A percentile compares a stretch with the other conserved stretches of the same genome.
phyloP scores from a whole-genome alignment of 192 early-diverging fungal species.

The Podila verticillata region DNA sequence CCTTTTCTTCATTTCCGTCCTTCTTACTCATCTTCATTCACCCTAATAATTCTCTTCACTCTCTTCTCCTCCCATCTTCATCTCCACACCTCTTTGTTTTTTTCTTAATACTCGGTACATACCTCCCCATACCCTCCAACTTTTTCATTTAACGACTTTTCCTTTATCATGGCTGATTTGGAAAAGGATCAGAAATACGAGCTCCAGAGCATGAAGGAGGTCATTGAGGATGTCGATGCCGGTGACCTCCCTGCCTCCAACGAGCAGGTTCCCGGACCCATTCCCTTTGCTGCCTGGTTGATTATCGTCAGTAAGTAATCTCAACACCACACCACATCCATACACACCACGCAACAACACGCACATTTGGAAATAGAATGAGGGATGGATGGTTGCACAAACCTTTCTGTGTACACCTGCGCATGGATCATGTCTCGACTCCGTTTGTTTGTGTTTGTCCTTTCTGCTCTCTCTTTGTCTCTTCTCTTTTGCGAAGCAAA shows the following conservation, averaged over 20 bases:
- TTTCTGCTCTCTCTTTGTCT: background rate
- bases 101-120: background rate
- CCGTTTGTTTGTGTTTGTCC: background rate
- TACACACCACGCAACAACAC: too few species aligned
- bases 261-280: slow-evolving; percentile 4
- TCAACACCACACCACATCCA: too few species aligned
- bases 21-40: background rate
- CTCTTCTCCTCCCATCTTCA: background rate
- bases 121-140: background rate
- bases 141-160: too few species aligned
- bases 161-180: background rate
- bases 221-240: background rate
- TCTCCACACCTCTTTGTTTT: background rate
- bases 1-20: slow-evolving; percentile 1
- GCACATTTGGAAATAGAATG: too few species aligned
- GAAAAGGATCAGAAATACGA: background rate
- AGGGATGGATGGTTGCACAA: background rate
- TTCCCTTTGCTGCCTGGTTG: slow-evolving; percentile 4
- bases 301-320: slow-evolving; percentile 13
- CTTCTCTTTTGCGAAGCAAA: slow-evolving; percentile 15
- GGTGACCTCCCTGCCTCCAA: background rate
- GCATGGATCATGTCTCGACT: background rate
- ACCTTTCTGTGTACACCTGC: too few species aligned
- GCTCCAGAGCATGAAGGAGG: background rate
- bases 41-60: background rate